phyloP scores from a whole-genome alignment of 1,139 yeast species.

The Fermentozyma sake region DNA sequence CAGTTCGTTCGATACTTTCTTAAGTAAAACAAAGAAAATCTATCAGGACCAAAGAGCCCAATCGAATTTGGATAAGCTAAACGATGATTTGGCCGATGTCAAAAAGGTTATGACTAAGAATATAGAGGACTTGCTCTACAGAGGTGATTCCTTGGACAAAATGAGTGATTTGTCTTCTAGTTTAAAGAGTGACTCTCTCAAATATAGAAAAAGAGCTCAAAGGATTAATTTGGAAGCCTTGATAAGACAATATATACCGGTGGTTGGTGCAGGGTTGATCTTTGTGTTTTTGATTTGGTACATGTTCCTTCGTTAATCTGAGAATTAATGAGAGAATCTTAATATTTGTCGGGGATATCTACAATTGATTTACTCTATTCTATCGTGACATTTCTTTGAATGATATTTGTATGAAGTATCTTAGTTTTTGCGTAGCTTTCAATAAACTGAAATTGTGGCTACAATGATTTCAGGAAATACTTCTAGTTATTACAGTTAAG shows the following conservation, averaged over 20 bases:
- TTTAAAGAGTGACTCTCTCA: conserved; percentile 77
- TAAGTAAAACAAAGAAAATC: conserved; percentile 81
- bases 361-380: background rate
- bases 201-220: conserved; percentile 86
- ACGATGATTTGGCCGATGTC: conserved; percentile 87
- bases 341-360: too few relatives aligned
- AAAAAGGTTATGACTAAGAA: conserved; percentile 94
- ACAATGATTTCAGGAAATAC: too few relatives aligned
- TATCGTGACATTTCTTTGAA: background rate
- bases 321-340: too few relatives aligned
- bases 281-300: conserved; percentile 82
- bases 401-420: background rate
- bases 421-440: too few relatives aligned
- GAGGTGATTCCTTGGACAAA: conserved; percentile 91
- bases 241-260: conserved; percentile 84
- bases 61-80: conserved; percentile 77
- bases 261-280: conserved; percentile 67
- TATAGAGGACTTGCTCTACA: conserved; percentile 86
- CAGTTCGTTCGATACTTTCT: conserved; percentile 76
- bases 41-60: conserved; percentile 92
- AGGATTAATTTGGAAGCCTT: conserved; percentile 87
- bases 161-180: conserved; percentile 87
- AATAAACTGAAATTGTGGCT: too few relatives aligned
- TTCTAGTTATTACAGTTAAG: too few relatives aligned
- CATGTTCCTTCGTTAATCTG: conserved; percentile 44